Percentiles rank a stretch among this genome's conserved stretches.
phyloP scores from a whole-genome alignment of 345 rosid species.

The Euphorbia lathyris region DNA sequence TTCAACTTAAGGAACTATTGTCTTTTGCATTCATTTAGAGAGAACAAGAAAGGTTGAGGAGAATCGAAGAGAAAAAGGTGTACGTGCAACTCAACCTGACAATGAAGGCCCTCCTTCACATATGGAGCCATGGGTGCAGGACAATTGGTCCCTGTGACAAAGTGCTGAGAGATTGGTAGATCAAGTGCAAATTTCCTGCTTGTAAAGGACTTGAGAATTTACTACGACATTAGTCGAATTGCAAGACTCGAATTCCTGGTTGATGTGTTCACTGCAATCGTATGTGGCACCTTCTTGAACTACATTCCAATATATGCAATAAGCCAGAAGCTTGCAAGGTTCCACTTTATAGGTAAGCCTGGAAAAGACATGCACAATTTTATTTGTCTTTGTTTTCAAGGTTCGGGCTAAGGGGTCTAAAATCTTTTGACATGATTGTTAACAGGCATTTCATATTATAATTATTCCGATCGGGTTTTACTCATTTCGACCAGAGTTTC shows the following conservation, averaged over 20 bases:
- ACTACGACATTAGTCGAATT: no score
- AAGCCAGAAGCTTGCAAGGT: conserved; percentile 74
- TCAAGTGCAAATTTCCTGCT: conserved; percentile 49
- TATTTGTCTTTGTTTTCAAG: no score
- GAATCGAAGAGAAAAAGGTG: no score
- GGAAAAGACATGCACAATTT: no score
- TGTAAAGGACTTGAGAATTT: conserved; percentile 64
- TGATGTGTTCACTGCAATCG: conserved; percentile 75
- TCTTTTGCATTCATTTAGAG: conserved; percentile 30
- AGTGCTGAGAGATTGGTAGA: conserved; percentile 49
- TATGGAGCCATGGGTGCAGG: conserved; percentile 79
- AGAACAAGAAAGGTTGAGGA: conserved; percentile 85
- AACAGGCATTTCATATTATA: no score
- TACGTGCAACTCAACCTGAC: no score
- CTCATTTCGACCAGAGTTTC: no score
- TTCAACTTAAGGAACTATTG: not conserved
- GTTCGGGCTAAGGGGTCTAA: no score
- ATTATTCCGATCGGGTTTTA: no score
- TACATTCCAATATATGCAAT: conserved; percentile 75
- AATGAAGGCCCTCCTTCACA: no score
- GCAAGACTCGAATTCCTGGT: conserved; percentile 62
- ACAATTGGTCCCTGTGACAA: conserved; percentile 82
- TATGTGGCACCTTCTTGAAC: conserved; percentile 90
- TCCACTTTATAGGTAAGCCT: conserved; percentile 75
- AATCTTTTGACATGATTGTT: no score